Base-by-base conservation (phyloP, 1,284 basidiomycete genomes). In the Stereum hirsutum region DNA sequence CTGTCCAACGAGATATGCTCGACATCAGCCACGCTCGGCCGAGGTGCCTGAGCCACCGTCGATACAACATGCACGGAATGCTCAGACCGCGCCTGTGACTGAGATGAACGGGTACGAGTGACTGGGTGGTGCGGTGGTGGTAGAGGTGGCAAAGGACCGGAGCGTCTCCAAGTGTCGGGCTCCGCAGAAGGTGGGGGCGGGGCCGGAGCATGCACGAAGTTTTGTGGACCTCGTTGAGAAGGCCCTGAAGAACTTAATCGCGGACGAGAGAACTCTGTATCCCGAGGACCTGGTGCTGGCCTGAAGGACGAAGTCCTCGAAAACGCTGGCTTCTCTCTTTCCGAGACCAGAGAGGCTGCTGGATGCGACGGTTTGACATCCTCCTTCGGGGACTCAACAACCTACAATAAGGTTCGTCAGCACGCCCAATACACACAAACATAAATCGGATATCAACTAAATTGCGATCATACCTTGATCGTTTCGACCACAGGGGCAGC, bases 91-190 rank as follows among this genome's bases (percentile, higher is more conserved):
- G n/a, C n/a, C n/a, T n/a, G n/a, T n/a, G n/a, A n/a, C n/a, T n/a
- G n/a, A n/a, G n/a, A n/a, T n/a, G n/a, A 57, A 35, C 64, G 59
- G 39, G 63, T 57, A 40, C 64, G 33, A 12, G 43, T 57, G 47
- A 27, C 53, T 39, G 10, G 54, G 41, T 30, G 49, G 30, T 25
- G 44, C 34, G 52, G 48, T 19, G 63, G 52, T 20, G 57, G 47
- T 21, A 62, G 51, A 11, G 61, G 51, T 14, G 59, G 54, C 12
- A 61, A 51, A 14, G 62, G 63, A 35, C 53, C 62, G 15, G 64
- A 80, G 43, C 61, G 70, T 56, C 83, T 68, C 83, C 83, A 87
- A 17, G 81, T 81, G 20, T 76, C 73, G 19, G 62, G 62, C 50
- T 70, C 65, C 14, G 60, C 53, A 7, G 66, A 59, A 32, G 63